These are phyloP conservation scores for Cyphellophora europaea DNA, from an alignment of 2,329 filamentous ascomycete genomes.

Conservation along the genomic window DNA sequence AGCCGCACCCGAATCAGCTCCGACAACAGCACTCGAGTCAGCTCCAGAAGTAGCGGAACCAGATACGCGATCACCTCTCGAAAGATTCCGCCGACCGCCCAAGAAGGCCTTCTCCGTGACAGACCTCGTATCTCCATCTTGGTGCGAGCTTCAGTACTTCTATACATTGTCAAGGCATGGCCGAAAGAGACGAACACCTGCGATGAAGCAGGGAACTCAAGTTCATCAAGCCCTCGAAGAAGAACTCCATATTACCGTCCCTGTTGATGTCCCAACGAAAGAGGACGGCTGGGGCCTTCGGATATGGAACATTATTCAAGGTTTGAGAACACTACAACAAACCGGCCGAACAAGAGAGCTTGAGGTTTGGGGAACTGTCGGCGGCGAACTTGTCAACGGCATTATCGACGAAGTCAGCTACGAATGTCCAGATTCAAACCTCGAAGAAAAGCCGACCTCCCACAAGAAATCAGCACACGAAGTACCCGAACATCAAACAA, in stretches of 20 bases:
- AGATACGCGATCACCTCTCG: slow-evolving; percentile 55
- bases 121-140: slow-evolving; percentile 78
- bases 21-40: slow-evolving; percentile 6
- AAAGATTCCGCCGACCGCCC: slow-evolving; percentile 68
- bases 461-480: slow-evolving; percentile 24
- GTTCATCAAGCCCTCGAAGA: slow-evolving; percentile 80
- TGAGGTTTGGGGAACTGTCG: slow-evolving; percentile 75
- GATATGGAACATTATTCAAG: slow-evolving; percentile 88
- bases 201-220: slow-evolving; percentile 73
- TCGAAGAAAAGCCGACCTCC: slow-evolving; percentile 39
- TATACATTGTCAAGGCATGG: slow-evolving; percentile 75
- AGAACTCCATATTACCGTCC: slow-evolving; percentile 69
- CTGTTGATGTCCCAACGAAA: slow-evolving; percentile 60
- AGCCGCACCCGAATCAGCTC: neutral
- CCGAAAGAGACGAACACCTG: slow-evolving; percentile 62
- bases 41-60: slow-evolving; percentile 12
- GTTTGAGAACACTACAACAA: slow-evolving; percentile 62
- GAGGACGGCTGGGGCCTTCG: slow-evolving; percentile 76
- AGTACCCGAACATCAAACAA: slow-evolving; percentile 35
- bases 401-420: slow-evolving; percentile 81
- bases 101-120: slow-evolving; percentile 76
- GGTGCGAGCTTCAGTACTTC: slow-evolving; percentile 93
- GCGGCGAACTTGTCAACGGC: slow-evolving; percentile 77
- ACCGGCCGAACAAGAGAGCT: slow-evolving; percentile 66
- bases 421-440: slow-evolving; percentile 61